Evolutionary conservation across 1,284 basidiomycete species (phyloP), one percentile per base, ranked within the genome.

Genomic region (Cutaneotrichosporon sp.): DNA sequence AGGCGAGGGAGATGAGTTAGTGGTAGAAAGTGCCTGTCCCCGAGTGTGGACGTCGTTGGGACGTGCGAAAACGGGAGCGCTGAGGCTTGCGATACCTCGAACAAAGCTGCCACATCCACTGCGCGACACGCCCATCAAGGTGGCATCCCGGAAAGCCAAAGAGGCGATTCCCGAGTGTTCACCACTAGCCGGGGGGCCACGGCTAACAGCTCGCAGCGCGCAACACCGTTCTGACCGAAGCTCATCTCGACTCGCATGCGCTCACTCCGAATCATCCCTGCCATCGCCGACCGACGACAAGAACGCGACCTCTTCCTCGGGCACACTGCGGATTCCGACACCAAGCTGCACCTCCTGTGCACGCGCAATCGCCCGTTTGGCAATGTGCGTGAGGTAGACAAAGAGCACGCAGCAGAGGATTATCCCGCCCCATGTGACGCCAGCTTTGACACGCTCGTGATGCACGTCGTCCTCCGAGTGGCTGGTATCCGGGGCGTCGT

Each of bases 371-470:
- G 78, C 77, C 42, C 63, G 66, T 35, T 76, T 71, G 20, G 78
- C 77, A 3, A 78, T 67, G 52, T 71, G 67, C 17, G 77, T 73
- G 17, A 79, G 67, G 61, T 79, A 79, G 47, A 78, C 61, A 62
- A 79, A 78, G 34, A 79, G 69, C 11, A 65, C 71, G 24, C 76
- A 57, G 61, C 77, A 79, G 7, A 79, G 68, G 5, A 59, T 48
- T 20, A 72, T 65, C 7, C 70, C 70, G 20, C 61, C 60, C 64
- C 68, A 68, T 12, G 70, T 72, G 19, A 66, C 59, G 52, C 61
- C 62, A 22, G 62, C 55, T 52, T 67, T 64, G 14, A 70, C 61
- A 20, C 63, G 56, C 19, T 66, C 59, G 29, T 61, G 54, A 25
- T 58, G 59, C 8, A 41, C 20, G 39, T 60, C 56, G 16, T 48